A percentile compares a stretch with the other conserved stretches of the same genome.
Evolutionary conservation across 2,329 filamentous ascomycete genomes (phyloP).

Genomic region (Acrodontium crateriforme): DNA sequence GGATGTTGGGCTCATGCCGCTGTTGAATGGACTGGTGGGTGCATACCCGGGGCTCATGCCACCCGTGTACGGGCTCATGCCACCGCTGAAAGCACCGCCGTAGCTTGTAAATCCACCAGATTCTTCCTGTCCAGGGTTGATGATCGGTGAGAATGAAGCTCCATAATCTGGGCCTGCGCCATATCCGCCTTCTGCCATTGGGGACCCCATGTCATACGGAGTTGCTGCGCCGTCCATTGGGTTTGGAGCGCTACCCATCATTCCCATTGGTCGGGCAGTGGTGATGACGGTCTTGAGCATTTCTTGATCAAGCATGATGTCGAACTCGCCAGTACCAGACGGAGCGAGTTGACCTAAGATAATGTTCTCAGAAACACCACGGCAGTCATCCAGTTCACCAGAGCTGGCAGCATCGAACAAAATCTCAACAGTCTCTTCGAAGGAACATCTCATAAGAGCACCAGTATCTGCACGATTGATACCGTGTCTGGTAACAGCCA

Average conservation of each 20-base stretch:
- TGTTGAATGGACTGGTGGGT: constrained; percentile 25
- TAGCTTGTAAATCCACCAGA: constrained; percentile 48
- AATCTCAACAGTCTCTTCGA: constrained; percentile 98
- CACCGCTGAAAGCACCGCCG: constrained; percentile 46
- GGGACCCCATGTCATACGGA: constrained; percentile 68
- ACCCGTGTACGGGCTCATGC: constrained; percentile 56
- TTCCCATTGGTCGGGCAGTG: constrained; percentile 46
- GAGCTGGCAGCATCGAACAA: constrained; percentile 86
- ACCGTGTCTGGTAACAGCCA: constrained; percentile 93
- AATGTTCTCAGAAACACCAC: constrained; percentile 95
- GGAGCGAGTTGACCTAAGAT: constrained; percentile 96
- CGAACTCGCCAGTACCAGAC: constrained; percentile 92
- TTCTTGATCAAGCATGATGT: constrained; percentile 81
- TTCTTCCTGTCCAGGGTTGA: constrained; percentile 45
- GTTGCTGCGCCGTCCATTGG: constrained; percentile 70
- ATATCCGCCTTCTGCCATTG: constrained; percentile 46
- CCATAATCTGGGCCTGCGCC: constrained; percentile 44
- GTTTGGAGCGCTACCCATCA: constrained; percentile 60
- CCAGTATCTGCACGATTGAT: constrained; percentile 97
- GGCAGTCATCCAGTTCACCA: constrained; percentile 93
- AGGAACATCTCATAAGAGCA: constrained; percentile 97
- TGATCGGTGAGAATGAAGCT: constrained; percentile 60
- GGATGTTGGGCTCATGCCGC: constrained; percentile 60
- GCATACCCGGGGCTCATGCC: constrained; percentile 26
- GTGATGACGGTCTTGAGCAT: constrained; percentile 95